phyloP scores from a whole-genome alignment of 768 basidiomycete genomes.

The Dictyophora rubrovolvata region DNA sequence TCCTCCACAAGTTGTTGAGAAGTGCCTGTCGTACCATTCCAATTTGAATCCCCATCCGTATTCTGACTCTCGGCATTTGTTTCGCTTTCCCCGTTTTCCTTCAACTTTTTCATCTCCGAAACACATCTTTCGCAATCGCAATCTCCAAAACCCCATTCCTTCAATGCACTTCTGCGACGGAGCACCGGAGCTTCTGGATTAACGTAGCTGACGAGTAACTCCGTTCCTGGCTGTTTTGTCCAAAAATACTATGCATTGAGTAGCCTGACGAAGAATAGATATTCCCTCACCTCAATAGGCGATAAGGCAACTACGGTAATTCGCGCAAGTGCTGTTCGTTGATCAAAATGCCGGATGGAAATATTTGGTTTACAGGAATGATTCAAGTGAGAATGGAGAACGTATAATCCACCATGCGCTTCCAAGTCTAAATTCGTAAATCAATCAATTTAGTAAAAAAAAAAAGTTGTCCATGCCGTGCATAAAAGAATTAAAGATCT shows the following conservation, averaged over 20 bases:
- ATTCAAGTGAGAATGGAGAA: conserved; percentile 79
- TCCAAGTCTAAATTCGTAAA: conserved; percentile 48
- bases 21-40: neutral
- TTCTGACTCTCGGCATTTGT: conserved; percentile 3
- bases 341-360: conserved; percentile 69
- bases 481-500: conserved; percentile 17
- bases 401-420: conserved; percentile 78
- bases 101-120: conserved; percentile 33
- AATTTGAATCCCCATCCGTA: neutral
- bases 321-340: conserved; percentile 55
- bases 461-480: too few relatives aligned
- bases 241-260: too few relatives aligned
- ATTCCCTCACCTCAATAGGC: conserved; percentile 60
- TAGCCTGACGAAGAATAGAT: conserved; percentile 34
- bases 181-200: conserved; percentile 42
- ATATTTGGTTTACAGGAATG: conserved; percentile 76
- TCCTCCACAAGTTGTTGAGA: neutral
- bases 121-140: conserved; percentile 64
- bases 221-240: neutral
- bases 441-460: conserved; percentile 1
- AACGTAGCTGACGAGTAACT: conserved; percentile 45
- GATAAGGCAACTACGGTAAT: conserved; percentile 65
- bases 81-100: conserved; percentile 15
- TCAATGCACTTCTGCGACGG: conserved; percentile 41
- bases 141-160: conserved; percentile 66